phyloP scores from a whole-genome alignment of 495 filamentous ascomycete species.

The Amphirosellinia nigrospora region DNA sequence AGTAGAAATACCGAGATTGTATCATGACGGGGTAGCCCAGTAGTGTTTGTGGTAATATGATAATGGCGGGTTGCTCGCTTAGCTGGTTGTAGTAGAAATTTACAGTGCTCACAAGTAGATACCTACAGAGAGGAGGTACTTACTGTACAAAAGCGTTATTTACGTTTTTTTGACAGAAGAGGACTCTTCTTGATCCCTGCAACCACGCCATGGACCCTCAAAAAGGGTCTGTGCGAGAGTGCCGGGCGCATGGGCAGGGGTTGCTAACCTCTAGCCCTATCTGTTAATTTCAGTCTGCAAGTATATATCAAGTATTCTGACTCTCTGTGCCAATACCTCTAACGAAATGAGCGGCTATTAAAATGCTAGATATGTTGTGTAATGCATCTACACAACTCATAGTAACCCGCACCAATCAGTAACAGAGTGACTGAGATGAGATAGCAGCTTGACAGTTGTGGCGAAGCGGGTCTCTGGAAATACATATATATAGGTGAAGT shows the following conservation, averaged over 20 bases:
- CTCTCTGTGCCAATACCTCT: neutral
- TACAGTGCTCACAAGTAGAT: too few relatives aligned
- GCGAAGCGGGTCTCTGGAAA: neutral
- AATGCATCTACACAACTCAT: neutral
- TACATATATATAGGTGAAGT: neutral
- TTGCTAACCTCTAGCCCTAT: constrained; percentile 4
- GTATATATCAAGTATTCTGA: neutral
- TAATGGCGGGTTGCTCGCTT: neutral
- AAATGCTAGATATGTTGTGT: neutral
- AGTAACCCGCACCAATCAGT: neutral
- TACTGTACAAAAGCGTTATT: neutral
- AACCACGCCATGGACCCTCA: constrained; percentile 9
- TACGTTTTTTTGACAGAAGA: neutral
- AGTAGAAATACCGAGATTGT: neutral
- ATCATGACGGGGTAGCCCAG: too few relatives aligned
- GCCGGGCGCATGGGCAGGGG: constrained; percentile 7
- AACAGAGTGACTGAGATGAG: neutral
- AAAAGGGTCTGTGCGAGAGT: constrained; percentile 1
- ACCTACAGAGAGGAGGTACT: neutral
- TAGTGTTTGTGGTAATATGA: too few relatives aligned
- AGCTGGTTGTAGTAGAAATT: neutral
- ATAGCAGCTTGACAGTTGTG: neutral
- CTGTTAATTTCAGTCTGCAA: neutral
- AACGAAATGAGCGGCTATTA: neutral
- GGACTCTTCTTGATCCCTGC: neutral